These are phyloP conservation scores for Agrocybe pediades DNA, from an alignment of 768 basidiomycete genomes.

Conservation along the genomic window DNA sequence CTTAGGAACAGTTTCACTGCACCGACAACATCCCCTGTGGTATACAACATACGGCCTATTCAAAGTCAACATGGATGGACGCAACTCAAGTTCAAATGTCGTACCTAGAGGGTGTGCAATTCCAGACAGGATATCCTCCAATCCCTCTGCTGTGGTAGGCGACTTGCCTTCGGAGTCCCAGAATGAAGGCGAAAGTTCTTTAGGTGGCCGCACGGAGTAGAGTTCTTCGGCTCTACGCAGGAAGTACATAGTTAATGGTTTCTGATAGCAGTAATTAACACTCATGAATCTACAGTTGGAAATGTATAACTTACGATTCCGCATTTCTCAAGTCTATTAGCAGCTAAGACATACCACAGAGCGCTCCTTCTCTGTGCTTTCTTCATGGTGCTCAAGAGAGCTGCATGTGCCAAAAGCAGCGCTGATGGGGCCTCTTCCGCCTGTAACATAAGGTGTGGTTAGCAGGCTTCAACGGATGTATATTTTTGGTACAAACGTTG, in stretches of 20 bases:
- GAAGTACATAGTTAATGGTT: conserved; percentile 84
- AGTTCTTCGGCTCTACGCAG: conserved; percentile 70
- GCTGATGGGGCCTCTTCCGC: conserved; percentile 83
- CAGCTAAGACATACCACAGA: conserved; percentile 78
- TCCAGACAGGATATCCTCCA: conserved; percentile 67
- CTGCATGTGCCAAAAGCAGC: conserved; percentile 80
- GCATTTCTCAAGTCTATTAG: conserved; percentile 78
- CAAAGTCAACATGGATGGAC: neutral
- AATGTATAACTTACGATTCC: conserved; percentile 65
- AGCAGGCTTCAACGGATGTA: conserved; percentile 3
- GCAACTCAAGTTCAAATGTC: neutral
- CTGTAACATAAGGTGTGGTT: conserved; percentile 43
- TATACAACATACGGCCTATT: conserved; percentile 83
- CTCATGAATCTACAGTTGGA: neutral
- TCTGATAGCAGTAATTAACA: conserved; percentile 42
- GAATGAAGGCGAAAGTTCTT: conserved; percentile 76
- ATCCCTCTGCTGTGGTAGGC: conserved; percentile 39
- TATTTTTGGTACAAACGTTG: conserved; percentile 53
- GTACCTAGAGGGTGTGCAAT: conserved; percentile 81
- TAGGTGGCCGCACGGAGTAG: conserved; percentile 50
- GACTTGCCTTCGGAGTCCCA: conserved; percentile 70
- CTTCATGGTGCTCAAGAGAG: conserved; percentile 64
- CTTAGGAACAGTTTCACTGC: conserved; percentile 81
- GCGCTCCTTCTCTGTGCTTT: conserved; percentile 63
- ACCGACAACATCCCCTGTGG: conserved; percentile 78